Conservation (phyloP, 495 filamentous ascomycete species). For the Cladorrhinum samala region DNA sequence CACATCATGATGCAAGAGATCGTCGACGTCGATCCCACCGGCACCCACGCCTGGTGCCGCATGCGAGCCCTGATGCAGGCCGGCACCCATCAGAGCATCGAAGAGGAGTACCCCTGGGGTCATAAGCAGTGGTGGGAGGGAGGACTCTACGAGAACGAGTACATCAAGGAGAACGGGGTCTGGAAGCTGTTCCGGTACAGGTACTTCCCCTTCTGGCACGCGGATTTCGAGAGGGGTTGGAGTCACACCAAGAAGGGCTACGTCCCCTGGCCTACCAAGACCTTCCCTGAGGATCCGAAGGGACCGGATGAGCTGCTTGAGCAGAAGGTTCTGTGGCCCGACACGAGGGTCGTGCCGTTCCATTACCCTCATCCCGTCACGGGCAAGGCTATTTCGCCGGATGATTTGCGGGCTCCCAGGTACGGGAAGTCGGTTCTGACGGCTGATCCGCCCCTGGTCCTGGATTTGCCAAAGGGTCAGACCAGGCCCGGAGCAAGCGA, state of each 20-base stretch:
- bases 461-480: conserved; percentile 38
- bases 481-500: conserved; percentile 27
- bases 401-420: conserved; percentile 44
- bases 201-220: conserved; percentile 55
- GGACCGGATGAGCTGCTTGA: conserved; percentile 50
- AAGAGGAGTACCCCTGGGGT: conserved; percentile 42
- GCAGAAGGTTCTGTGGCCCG: conserved; percentile 50
- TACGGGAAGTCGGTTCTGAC: conserved; percentile 35
- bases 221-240: conserved; percentile 48
- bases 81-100: conserved; percentile 44
- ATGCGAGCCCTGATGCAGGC: conserved; percentile 53
- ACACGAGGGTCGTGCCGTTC: conserved; percentile 49
- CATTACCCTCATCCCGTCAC: conserved; percentile 52
- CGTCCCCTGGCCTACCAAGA: conserved; percentile 39
- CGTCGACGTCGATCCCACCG: conserved; percentile 39
- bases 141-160: conserved; percentile 54
- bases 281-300: conserved; percentile 41
- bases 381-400: conserved; percentile 33
- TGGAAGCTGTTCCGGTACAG: conserved; percentile 52
- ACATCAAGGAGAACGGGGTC: conserved; percentile 50
- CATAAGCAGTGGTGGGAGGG: conserved; percentile 53
- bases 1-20: conserved; percentile 54
- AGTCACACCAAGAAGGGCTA: conserved; percentile 47
- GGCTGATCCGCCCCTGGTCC: conserved; percentile 36
- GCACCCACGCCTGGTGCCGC: conserved; percentile 45